Base-by-base conservation (phyloP, 768 basidiomycete genomes). In the Russula compacta region DNA sequence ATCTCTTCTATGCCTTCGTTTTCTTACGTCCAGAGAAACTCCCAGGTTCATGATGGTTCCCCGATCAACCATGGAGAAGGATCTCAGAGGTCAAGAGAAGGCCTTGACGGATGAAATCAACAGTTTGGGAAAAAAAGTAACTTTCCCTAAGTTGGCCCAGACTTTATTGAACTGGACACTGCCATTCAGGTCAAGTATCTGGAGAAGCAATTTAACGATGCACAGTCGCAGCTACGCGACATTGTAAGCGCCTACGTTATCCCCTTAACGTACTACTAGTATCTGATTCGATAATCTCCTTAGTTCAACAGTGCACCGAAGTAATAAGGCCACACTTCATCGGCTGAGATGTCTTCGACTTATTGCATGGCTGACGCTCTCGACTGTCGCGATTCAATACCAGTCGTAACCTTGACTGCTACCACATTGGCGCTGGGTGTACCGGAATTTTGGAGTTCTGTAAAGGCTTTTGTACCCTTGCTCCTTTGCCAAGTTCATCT, bases 171-270 rank as follows among this genome's bases (percentile, higher is more conserved):
- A 17, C 24, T 10, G 48, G 19, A 64, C 24, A 0, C 2, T 50
- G 21, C 32, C 61, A 9, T 29, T 9, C 55, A 94, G 92, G 79
- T 84, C 29, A 95, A 95, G 74, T 95, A 87, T 71, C 79, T 97
- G 2, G 94, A 97, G 73, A 95, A 95, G 68, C 92, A 95, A 69
- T 90, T 88, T 70, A 89, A 86, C 58, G 92, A 95, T 66, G 92
- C 94, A 2, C 91, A 95, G 73, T 76, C 77, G 21, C 93, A 94
- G 69, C 75, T 95, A 54, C 83, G 87, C 47, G 91, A 93, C 70
- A 92, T 93, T 35, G 91, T 92, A 67, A 46, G 55, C 56, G 32
- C 11, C 57, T 14, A 33, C 19, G 29, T 17, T 38, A 43, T 35
- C 42, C 48, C 4, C 9, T 12, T 8, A 12, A 9, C n/a, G n/a